Conservation (phyloP, 2,329 filamentous ascomycete genomes). For the Lojkania enalia region DNA sequence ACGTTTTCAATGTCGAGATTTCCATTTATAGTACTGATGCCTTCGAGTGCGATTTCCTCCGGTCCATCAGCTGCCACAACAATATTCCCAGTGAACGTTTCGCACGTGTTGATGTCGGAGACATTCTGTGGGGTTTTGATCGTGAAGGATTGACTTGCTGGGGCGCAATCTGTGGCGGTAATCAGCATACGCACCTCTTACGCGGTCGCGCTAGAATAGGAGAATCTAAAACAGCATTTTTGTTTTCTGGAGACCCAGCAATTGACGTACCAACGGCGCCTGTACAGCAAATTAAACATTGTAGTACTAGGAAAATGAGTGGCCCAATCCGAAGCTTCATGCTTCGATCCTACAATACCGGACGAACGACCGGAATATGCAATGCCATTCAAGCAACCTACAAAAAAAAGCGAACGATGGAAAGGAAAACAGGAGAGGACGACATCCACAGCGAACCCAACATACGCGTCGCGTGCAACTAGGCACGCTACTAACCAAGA, state of each 20-base stretch:
- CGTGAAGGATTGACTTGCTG: constrained; percentile 12
- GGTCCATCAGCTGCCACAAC: constrained; percentile 22
- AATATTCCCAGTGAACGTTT: constrained; percentile 22
- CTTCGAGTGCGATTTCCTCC: constrained; percentile 19
- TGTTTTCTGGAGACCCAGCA: neutral
- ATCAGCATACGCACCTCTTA: too few species aligned
- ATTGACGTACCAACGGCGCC: constrained; percentile 9
- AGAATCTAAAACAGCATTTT: neutral
- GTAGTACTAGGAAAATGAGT: constrained; percentile 4
- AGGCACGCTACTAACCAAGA: too few species aligned
- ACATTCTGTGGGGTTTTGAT: constrained; percentile 23
- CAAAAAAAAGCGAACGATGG: too few species aligned
- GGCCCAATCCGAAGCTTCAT: constrained; percentile 9
- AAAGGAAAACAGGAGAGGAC: too few species aligned
- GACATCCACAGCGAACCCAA: too few species aligned
- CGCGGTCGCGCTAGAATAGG: neutral
- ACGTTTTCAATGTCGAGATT: constrained; percentile 19
- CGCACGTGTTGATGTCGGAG: constrained; percentile 17
- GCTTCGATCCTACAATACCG: too few species aligned
- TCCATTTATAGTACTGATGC: constrained; percentile 16
- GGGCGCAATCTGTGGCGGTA: constrained; percentile 20
- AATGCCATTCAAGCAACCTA: too few species aligned
- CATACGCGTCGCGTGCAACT: too few species aligned
- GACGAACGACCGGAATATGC: too few species aligned
- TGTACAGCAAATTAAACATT: constrained; percentile 2